Evolutionary conservation across 805 yeast genomes (phyloP), one percentile per base, ranked within the genome.

Genomic region (Metschnikowia gelsemii): DNA sequence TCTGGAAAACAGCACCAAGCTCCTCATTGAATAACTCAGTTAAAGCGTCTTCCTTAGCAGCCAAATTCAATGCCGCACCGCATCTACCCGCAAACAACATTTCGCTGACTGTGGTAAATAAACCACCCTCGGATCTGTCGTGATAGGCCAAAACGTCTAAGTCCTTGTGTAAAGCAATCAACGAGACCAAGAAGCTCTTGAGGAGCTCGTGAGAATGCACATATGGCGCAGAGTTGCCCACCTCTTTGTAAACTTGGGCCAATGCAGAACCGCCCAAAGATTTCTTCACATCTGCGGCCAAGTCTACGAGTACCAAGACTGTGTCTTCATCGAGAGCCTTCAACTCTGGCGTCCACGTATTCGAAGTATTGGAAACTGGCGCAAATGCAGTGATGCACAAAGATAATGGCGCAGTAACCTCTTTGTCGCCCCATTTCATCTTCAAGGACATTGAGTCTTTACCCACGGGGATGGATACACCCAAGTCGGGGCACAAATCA

Each of bases 391-490:
- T 90, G 53, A 91, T 76, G 35, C 87, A 84, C 56, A 91, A 78
- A 9, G 97, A 84, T 59, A 93, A 72, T 35, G 99, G 99, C n/a
- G 97, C 88, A 47, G 93, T 82, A 31, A 93, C 98, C 64, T 88
- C 96, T 56, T 84, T 87, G 50, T 81, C 79, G 36, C 76, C 87
- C 99, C 99, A 93, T 58, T 84, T 83, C 98, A 93, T 93, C 71
- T 89, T 88, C 99, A 93, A 91, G 17, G 98, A 89, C 96, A 93
- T 89, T 25, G 97, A 89, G 65, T 93, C 99, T 70, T 93, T 93
- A 53, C 99, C 99, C 26, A 93, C 99, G 11, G 99, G 99, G 44
- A 93, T 88, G 16, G 95, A 76, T 47, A 93, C 69, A 32, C 95
- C 97, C 51, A 93, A 76, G 45, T 79, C 91, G 17, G 98, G 97